Conservation (phyloP, 768 basidiomycete genomes). For the Royoungia palumana region DNA sequence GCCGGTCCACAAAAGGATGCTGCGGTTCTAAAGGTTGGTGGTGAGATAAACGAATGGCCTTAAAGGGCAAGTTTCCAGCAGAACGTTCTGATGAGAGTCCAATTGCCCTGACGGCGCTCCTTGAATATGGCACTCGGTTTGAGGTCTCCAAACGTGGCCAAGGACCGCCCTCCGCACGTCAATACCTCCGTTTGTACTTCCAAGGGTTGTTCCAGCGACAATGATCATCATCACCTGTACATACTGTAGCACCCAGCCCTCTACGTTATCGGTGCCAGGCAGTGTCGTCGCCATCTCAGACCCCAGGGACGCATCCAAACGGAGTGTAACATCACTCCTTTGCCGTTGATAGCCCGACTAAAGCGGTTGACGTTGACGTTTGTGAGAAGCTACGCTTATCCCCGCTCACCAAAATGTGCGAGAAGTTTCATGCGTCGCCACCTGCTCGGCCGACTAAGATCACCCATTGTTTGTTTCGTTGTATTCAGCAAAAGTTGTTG, state of each 20-base stretch:
- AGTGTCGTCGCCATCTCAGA: conserved; percentile 14
- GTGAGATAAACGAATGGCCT: conserved; percentile 17
- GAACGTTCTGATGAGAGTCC: conserved; percentile 27
- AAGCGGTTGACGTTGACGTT: conserved; percentile 2
- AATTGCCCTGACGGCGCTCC: background rate
- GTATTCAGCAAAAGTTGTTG: conserved; percentile 30
- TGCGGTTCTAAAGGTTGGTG: conserved; percentile 5
- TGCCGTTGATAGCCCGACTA: background rate
- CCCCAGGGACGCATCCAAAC: conserved; percentile 7
- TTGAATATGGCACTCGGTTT: conserved; percentile 20
- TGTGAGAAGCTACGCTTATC: conserved; percentile 6
- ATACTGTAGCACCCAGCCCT: background rate
- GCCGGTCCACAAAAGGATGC: conserved; percentile 8
- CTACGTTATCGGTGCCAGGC: conserved; percentile 14
- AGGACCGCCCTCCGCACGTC: background rate
- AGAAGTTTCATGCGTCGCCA: conserved; percentile 5
- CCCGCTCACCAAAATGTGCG: background rate
- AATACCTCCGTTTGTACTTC: background rate
- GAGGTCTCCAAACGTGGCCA: conserved; percentile 21
- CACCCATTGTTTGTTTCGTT: background rate
- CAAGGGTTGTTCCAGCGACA: conserved; percentile 2
- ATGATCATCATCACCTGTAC: conserved; percentile 9
- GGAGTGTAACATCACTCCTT: background rate
- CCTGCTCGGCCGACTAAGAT: too few species aligned
- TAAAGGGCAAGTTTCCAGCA: conserved; percentile 27